Evolutionary conservation across 768 basidiomycete species (phyloP), one percentile per base, ranked within the genome.

Genomic region (Austroboletus festivus): DNA sequence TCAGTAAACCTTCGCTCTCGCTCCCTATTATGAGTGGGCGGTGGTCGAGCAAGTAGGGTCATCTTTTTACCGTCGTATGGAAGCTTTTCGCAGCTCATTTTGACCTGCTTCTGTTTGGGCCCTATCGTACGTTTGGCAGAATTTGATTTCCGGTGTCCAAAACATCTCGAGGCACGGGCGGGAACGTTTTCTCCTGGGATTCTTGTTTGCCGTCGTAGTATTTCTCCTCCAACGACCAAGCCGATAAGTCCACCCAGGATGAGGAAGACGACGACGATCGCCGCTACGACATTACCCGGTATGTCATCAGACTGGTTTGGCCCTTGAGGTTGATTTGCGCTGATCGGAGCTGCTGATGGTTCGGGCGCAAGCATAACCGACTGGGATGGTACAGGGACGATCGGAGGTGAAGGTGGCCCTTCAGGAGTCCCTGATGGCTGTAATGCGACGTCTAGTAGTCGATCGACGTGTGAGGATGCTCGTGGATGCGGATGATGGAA

Each of bases 181-280:
- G 31, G 24, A 11, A 6, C 21, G 2, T 9, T n/a, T 28, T 30
- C n/a, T 2, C 11, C 28, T 12, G 39, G 28, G 21, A 24, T 21
- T 38, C 23, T 59, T 34, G 50, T 31, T 34, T 33, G 47, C 46
- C 58, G 52, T 49, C 63, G 66, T 34, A 68, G 19, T 23, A 57
- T 41, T 45, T 55, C 56, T 12, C 67, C 67, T 42, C 53, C 67
- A 13, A 61, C 6, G n/a, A 61, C 38, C 47, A 67, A 30, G 26
- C 64, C 57, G 10, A 67, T 23, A 15, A 67, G 54, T 16, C 60
- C 56, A 2, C 63, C 63, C 26, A 67, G 16, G 41, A 69, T n/a
- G 31, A 69, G 54, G 24, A 65, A 39, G 33, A 53, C 20, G 11
- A 69, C 55, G 21, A 55, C 39, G 23, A 56, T 42, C 3, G 55